A percentile compares a stretch with the other conserved stretches of the same genome.
These are phyloP conservation scores for Syzygium syzygioides DNA, from an alignment of 441 rosid species.

Conservation along the genomic window DNA sequence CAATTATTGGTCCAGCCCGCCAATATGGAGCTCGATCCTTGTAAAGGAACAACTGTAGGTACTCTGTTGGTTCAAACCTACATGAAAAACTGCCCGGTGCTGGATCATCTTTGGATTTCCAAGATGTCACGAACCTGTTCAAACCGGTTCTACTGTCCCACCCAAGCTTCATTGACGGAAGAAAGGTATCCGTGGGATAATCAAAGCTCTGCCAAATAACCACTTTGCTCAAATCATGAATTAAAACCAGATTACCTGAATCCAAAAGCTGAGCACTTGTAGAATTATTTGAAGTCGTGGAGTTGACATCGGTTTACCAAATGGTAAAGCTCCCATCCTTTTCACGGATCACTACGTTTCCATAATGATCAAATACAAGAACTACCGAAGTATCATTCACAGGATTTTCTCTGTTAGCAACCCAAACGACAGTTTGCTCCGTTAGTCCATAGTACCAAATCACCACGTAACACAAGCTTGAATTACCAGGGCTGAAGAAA, in stretches of 20 bases:
- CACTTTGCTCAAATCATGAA: neutral
- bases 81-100: neutral
- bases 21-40: neutral
- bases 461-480: neutral
- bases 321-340: neutral
- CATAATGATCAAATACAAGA: neutral
- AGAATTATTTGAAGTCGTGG: neutral
- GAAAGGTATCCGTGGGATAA: neutral
- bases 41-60: neutral
- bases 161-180: neutral
- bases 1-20: conserved; percentile 37
- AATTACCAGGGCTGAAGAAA: conserved; percentile 9
- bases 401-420: neutral
- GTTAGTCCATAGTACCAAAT: neutral
- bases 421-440: neutral
- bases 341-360: neutral
- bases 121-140: neutral
- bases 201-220: neutral
- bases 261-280: neutral
- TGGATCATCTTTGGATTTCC: neutral
- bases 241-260: neutral
- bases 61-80: neutral
- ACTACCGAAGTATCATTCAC: neutral
- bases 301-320: neutral
- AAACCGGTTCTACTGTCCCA: neutral